Evolutionary conservation across 352 stramenopile species (phyloP).

Genomic region (Pseudoperonospora humuli): DNA sequence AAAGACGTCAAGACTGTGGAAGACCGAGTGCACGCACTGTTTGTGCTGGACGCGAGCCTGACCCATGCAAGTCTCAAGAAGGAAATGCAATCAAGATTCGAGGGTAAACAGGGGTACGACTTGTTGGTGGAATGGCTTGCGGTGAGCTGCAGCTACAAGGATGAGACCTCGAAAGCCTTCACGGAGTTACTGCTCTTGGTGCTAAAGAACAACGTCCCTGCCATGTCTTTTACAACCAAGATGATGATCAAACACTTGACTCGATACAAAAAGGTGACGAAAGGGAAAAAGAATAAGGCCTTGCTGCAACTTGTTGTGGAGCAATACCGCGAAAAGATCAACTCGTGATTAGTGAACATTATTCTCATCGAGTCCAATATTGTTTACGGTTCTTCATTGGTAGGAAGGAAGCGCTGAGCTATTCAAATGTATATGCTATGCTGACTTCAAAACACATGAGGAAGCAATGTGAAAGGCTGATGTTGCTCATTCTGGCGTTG

Average conservation of each 20-base stretch:
- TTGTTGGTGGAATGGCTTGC: constrained; percentile 55
- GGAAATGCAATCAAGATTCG: constrained; percentile 38
- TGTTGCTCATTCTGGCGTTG: too few relatives aligned
- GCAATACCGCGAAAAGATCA: constrained; percentile 30
- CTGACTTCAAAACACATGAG: too few relatives aligned
- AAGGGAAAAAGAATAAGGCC: constrained; percentile 40
- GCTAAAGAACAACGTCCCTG: constrained; percentile 41
- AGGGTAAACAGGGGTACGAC: constrained; percentile 48
- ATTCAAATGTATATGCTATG: too few relatives aligned
- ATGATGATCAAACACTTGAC: constrained; percentile 23
- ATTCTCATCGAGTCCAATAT: too few relatives aligned
- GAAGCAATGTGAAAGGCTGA: too few relatives aligned
- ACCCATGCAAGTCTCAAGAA: constrained; percentile 2
- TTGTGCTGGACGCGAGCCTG: constrained; percentile 51
- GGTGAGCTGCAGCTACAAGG: constrained; percentile 31
- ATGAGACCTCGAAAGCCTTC: constrained; percentile 41
- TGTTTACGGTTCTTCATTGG: too few relatives aligned
- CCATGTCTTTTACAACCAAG: constrained; percentile 40
- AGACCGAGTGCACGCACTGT: constrained; percentile 49
- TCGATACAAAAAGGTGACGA: constrained; percentile 23
- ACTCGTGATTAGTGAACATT: too few relatives aligned
- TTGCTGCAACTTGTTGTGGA: constrained; percentile 32
- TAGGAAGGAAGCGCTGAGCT: too few relatives aligned
- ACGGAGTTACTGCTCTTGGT: constrained; percentile 46
- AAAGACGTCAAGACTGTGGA: constrained; percentile 36